Percentiles rank a stretch among this genome's conserved stretches.
These are phyloP conservation scores for Coprinopsis sp. DNA, from an alignment of 768 basidiomycete genomes.

Conservation along the genomic window DNA sequence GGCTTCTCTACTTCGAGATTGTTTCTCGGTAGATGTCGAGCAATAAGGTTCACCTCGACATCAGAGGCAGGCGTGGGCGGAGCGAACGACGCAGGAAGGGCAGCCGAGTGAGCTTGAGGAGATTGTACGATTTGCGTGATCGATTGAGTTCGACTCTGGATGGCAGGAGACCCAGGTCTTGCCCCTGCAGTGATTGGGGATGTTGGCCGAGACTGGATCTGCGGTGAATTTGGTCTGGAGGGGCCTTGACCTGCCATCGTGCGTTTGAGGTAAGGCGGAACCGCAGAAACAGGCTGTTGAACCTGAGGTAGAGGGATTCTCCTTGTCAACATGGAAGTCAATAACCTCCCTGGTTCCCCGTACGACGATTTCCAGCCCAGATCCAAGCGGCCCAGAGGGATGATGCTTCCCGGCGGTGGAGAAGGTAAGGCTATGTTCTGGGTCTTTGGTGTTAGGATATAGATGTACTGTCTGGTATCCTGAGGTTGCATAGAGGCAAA, in stretches of 20 bases:
- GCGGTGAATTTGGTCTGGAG: conserved; percentile 17
- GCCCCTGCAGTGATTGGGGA: conserved; percentile 48
- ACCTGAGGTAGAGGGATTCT: conserved; percentile 56
- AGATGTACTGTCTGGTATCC: conserved; percentile 84
- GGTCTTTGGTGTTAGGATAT: conserved; percentile 59
- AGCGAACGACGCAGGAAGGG: conserved; percentile 12
- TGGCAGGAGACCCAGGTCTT: conserved; percentile 38
- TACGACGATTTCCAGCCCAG: conserved; percentile 84
- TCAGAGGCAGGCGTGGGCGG: conserved; percentile 27
- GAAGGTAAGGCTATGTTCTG: conserved; percentile 40
- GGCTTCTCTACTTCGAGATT: conserved; percentile 48
- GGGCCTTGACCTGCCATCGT: conserved; percentile 24
- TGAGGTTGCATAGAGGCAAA: conserved; percentile 77
- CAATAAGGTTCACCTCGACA: conserved; percentile 55
- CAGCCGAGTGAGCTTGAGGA: conserved; percentile 28
- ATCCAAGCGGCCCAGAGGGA: conserved; percentile 83
- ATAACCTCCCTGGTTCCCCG: conserved; percentile 80
- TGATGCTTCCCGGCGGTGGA: conserved; percentile 61
- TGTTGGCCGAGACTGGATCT: conserved; percentile 43
- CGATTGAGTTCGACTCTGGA: conserved; percentile 38
- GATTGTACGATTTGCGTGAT: conserved; percentile 26
- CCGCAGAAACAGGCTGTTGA: conserved; percentile 59
- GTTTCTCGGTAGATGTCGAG: conserved; percentile 44
- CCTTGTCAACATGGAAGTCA: conserved; percentile 87
- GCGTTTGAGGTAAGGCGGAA: conserved; percentile 75